These are phyloP conservation scores for Adansonia rubrostipa DNA, from an alignment of 441 rosid genomes.

Conservation along the genomic window DNA sequence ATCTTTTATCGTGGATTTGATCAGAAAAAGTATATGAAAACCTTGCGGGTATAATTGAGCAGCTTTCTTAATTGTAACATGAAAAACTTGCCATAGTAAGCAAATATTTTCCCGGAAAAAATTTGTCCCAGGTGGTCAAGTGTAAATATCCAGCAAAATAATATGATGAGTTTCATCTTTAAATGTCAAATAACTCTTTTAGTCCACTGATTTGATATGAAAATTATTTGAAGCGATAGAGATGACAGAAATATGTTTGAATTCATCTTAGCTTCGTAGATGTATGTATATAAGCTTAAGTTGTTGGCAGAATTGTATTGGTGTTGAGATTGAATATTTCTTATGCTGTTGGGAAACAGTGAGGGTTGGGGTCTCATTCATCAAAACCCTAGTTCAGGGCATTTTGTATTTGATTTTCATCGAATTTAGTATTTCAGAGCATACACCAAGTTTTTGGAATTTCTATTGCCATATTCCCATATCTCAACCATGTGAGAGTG, in stretches of 20 bases:
- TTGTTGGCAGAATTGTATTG: background rate
- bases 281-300: background rate
- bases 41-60: background rate
- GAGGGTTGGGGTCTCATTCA: background rate
- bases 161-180: background rate
- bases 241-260: background rate
- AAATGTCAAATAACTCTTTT: background rate
- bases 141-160: background rate
- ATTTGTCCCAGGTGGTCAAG: background rate
- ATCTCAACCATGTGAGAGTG: background rate
- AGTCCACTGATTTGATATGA: background rate
- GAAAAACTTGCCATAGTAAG: slow-evolving; percentile 17
- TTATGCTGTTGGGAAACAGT: background rate
- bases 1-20: background rate
- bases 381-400: background rate
- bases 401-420: background rate
- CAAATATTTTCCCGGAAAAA: slow-evolving; percentile 10
- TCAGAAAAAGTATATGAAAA: background rate
- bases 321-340: background rate
- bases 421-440: background rate
- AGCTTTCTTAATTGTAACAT: background rate
- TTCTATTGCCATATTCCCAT: background rate
- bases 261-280: background rate
- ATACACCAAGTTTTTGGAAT: background rate
- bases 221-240: background rate